These are phyloP conservation scores for Tetrapisispora taiwanensis DNA, from an alignment of 805 yeast species.

Conservation along the genomic window DNA sequence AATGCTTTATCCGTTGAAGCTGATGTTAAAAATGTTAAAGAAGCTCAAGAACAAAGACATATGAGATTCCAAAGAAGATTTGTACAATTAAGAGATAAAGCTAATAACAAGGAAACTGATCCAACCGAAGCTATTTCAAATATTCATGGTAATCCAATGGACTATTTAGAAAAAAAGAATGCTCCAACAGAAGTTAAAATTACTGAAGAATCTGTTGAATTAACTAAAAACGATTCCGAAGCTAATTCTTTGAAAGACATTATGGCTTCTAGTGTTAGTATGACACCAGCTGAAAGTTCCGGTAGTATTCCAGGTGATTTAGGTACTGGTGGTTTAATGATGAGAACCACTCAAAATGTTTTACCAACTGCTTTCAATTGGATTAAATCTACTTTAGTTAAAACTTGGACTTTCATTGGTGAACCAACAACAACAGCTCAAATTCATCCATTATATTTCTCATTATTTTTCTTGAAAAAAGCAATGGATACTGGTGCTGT, in stretches of 20 bases:
- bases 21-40: slow-evolving; percentile 36
- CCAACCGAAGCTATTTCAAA: neutral
- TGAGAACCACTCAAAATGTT: slow-evolving; percentile 4
- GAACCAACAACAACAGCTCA: slow-evolving; percentile 87
- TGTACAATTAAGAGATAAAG: neutral
- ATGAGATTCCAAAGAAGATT: slow-evolving; percentile 2
- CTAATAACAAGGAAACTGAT: neutral
- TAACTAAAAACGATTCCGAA: neutral
- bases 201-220: neutral
- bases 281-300: neutral
- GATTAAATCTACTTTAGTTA: slow-evolving; percentile 57
- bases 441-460: slow-evolving; percentile 91
- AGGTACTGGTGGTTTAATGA: slow-evolving; percentile 5
- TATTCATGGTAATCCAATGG: slow-evolving; percentile 3
- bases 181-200: too few relatives aligned
- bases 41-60: slow-evolving; percentile 3
- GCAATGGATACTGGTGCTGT: slow-evolving; percentile 77
- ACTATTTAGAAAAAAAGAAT: neutral
- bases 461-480: slow-evolving; percentile 66
- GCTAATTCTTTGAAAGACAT: neutral
- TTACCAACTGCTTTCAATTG: slow-evolving; percentile 66
- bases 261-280: neutral
- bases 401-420: slow-evolving; percentile 71
- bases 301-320: slow-evolving; percentile 1
- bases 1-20: slow-evolving; percentile 89